Conservation (phyloP, 2,329 filamentous ascomycete genomes). For the Trichoderma polysporum region DNA sequence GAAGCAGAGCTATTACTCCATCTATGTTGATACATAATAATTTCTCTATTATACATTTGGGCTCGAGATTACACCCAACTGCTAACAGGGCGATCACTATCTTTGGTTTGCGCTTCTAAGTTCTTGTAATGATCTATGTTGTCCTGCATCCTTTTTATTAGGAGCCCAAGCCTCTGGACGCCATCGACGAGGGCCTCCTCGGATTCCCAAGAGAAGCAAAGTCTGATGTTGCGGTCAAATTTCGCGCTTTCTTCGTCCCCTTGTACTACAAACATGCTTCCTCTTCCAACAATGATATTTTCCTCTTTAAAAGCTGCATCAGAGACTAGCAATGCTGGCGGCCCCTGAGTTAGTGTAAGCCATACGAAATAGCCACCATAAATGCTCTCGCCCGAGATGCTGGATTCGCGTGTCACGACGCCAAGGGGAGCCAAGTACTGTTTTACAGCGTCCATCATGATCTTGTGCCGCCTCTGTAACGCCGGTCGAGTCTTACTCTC, state of each 20-base stretch:
- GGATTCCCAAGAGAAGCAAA: slow-evolving; percentile 74
- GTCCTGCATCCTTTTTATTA: slow-evolving; percentile 39
- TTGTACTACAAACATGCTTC: slow-evolving; percentile 67
- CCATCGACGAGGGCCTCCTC: slow-evolving; percentile 66
- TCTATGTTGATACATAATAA: background rate
- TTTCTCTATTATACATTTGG: background rate
- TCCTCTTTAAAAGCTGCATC: slow-evolving; percentile 59
- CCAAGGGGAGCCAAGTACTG: slow-evolving; percentile 62
- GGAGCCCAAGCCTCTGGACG: slow-evolving; percentile 58
- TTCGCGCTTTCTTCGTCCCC: slow-evolving; percentile 52
- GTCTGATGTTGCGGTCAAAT: slow-evolving; percentile 61
- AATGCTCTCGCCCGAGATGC: slow-evolving; percentile 44
- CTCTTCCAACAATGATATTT: slow-evolving; percentile 66
- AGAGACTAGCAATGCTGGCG: slow-evolving; percentile 56
- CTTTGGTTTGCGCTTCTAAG: background rate
- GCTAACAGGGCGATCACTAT: background rate
- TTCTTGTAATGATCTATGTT: slow-evolving; percentile 31
- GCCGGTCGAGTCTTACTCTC: slow-evolving; percentile 43
- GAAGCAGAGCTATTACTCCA: background rate
- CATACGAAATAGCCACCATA: slow-evolving; percentile 88
- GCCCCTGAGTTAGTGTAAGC: slow-evolving; percentile 59
- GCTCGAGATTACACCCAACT: background rate
- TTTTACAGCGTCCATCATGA: slow-evolving; percentile 59
- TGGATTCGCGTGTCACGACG: slow-evolving; percentile 44
- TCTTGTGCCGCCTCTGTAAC: slow-evolving; percentile 45